A percentile compares a stretch with the other conserved stretches of the same genome.
These are phyloP conservation scores for Alloascoidea africana DNA, from an alignment of 805 yeast genomes.

Conservation along the genomic window DNA sequence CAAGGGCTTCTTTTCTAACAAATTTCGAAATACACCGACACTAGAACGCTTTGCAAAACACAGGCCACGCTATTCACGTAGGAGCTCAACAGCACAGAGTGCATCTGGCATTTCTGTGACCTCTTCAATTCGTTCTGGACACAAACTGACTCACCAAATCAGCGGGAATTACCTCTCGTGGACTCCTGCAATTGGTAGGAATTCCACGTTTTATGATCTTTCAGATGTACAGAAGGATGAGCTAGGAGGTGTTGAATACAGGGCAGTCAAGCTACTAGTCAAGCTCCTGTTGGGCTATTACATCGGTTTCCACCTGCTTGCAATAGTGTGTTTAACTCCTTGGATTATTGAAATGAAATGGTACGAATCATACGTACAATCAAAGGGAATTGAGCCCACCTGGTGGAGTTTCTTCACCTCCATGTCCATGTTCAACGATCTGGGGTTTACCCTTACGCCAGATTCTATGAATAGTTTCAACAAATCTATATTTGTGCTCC, in stretches of 20 bases:
- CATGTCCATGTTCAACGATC: slow-evolving; percentile 54
- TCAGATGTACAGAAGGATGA: slow-evolving; percentile 67
- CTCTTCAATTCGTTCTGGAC: not conserved
- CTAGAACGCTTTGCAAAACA: not conserved
- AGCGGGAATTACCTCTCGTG: slow-evolving; percentile 58
- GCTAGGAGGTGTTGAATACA: slow-evolving; percentile 74
- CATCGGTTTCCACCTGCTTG: slow-evolving; percentile 46
- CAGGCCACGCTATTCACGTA: not conserved
- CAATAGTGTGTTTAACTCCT: slow-evolving; percentile 16
- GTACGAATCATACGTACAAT: slow-evolving; percentile 28
- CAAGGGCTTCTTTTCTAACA: not conserved
- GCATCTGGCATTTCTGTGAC: not conserved
- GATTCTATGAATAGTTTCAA: slow-evolving; percentile 52
- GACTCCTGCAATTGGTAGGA: slow-evolving; percentile 67
- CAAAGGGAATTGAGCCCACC: slow-evolving; percentile 43
- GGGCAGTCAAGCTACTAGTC: slow-evolving; percentile 54
- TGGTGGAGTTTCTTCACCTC: slow-evolving; percentile 82
- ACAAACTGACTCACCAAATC: slow-evolving; percentile 16
- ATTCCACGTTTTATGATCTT: slow-evolving; percentile 60
- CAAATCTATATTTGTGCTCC: slow-evolving; percentile 36
- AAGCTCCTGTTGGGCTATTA: slow-evolving; percentile 43
- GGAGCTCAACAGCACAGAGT: not conserved
- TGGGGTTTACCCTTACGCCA: slow-evolving; percentile 59
- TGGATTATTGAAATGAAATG: slow-evolving; percentile 16
- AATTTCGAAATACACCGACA: not conserved